Base-by-base conservation (phyloP, 1,284 basidiomycete species). In the Ganoderma leucocontextum region DNA sequence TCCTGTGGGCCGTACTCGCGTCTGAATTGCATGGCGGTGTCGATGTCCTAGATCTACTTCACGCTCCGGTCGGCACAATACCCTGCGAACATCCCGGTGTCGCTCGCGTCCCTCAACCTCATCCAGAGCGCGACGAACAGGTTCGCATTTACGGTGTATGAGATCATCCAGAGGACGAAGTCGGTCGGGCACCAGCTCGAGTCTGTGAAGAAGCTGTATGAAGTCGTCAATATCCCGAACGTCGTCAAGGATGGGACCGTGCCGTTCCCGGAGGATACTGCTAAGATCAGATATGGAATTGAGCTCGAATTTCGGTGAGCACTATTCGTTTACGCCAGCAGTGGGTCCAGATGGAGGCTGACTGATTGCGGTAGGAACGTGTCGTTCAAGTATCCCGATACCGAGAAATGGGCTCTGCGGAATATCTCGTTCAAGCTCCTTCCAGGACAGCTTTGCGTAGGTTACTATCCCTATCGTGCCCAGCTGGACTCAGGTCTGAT, bases 391-490 rank as follows among this genome's bases (percentile, higher is more conserved):
- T 95, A 95, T 75, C 89, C 91, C 0, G 88, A 86, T 4, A 84
- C 84, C 33, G 83, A 86, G 6, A 75, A 77, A 10, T 88, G 85
- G 65, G 92, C 90, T 0, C 77, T 94, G n/a, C 81, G 79, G 3
- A 79, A 89, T 60, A 83, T 91, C 19, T 93, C 90, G 0, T 94
- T 94, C 80, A 91, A 84, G 73, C 86, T 95, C 38, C 80, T 82
- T 41, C 84, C 83, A 57, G 93, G 93, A 0, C 91, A 93, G 69
- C 86, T 95, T 58, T 93, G 92, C 74, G 93, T 92, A 78, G 39
- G 88, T 80, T n/a, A n/a, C n/a, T n/a, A n/a, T n/a, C n/a, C 15
- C 44, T 0, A 29, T 67, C 1, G 39, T n/a, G 10, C 62, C 15
- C 22, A 6, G 33, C 25, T 6, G 15, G 29, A 36, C 36, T 25